Base-by-base conservation (phyloP, 257 asterid genomes). In the Rehmannia glutinosa region DNA sequence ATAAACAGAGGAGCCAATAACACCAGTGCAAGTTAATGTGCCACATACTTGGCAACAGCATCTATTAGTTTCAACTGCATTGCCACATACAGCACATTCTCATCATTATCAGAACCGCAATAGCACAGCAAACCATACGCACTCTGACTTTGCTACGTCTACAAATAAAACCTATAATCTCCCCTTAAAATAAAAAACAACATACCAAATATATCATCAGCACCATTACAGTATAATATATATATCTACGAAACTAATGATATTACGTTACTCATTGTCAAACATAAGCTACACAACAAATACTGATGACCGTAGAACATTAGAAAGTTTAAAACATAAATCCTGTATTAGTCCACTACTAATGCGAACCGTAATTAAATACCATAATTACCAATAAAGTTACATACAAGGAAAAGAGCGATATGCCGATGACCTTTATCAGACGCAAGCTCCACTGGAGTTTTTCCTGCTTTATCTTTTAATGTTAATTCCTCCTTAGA, bases 381-480 rank as follows among this genome's bases (percentile, higher is more conserved):
- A 67, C 52, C 19, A 69, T 35, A 41, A 62, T 71, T 77, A 80
- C 77, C 79, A 70, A 68, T 69, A 53, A 75, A 73, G 79, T 76
- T 78, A 94, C 99, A 80, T 94, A 94, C 99, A 80, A 94, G 99
- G 83, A 88, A 81, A 72, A 79, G 75, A 54, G 91, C 95, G 80
- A 94, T 76, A 58, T 80, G 92, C 76, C 91, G 95, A 77, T 94
- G 97, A 75, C 97, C 97, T 87, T 88, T 91, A 71, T 91, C 99
- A 71, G 85, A 88, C 66, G 99, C 99, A 81, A 94, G 92, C 75
- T 82, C 94, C 66, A 80, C 78, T 36, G 99, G 99, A 58, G 95
- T 84, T 72, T 82, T 84, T 55, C 99, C 97, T 49, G 90, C 91
- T 57, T 82, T 94, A 75, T 94, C 97, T 84, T 82, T 83, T 33